Evolutionary conservation across 805 yeast genomes (phyloP), one percentile per base, ranked within the genome.

Genomic region (Wickerhamomyces rabaulensis): DNA sequence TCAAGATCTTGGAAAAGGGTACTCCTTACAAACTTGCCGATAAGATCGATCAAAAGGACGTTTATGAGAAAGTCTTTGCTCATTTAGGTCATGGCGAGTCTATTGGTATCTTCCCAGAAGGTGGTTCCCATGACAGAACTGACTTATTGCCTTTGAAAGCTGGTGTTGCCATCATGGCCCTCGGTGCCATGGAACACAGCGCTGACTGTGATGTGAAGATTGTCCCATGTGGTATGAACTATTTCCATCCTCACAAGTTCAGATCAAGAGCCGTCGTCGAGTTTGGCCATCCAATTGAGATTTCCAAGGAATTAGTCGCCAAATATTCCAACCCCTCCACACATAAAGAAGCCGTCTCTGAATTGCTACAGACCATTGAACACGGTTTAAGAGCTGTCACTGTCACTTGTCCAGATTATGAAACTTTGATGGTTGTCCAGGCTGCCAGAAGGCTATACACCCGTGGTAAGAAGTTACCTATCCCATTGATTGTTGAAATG

Each of bases 171-270:
- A 86, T 92, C 47, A 94, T 92, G 98, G 99, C 98, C 0, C 72
- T 94, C 26, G 99, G 98, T 9, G 94, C 98, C 9, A 79, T 91
- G 80, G 86, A 82, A 21, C 74, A 79, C 49, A 78, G 87, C 56
- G 89, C 94, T 0, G 76, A 78, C 40, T 80, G 86, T 49, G 82
- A 83, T 47, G 92, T 92, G 4, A 82, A 83, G 56, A 88, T 92
- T 54, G 95, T 94, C 13, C 98, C 98, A 4, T 90, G 96, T 62
- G 99, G 99, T 38, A 84, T 94, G 92, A 92, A 92, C 67, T 92
- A 92, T 67, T 92, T 92, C 76, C 95, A 88, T 61, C 92, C 97
- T 6, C 95, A 92, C 68, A 90, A 87, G 63, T 92, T 94, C 69
- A 78, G 99, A 65, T 88, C 96, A 7, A 77, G 99, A 56, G 97